Percentiles rank a stretch among this genome's conserved stretches.
phyloP scores from a whole-genome alignment of 176 grass and related monocot species.

The Zoysia pacifica region DNA sequence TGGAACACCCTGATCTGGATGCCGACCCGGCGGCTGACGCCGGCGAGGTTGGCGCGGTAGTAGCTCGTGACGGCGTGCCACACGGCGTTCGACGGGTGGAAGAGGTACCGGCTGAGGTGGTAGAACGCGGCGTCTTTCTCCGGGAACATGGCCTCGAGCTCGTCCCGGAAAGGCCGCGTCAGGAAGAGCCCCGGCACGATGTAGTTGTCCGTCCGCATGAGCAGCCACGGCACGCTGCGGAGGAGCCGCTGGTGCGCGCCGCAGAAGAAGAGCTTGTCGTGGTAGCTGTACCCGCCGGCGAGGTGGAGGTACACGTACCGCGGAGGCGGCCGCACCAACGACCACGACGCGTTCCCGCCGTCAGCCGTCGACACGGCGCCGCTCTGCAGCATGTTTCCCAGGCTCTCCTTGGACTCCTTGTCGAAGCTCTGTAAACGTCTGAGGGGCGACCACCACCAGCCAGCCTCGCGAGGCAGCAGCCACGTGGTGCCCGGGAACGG shows the following conservation, averaged over 20 bases:
- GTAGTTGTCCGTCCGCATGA: slow-evolving; percentile 59
- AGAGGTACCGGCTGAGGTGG: slow-evolving; percentile 63
- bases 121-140: slow-evolving; percentile 52
- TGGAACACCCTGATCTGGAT: slow-evolving; percentile 56
- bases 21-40: slow-evolving; percentile 40
- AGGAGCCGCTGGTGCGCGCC: slow-evolving; percentile 55
- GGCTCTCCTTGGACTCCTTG: slow-evolving; percentile 35
- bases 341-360: not conserved
- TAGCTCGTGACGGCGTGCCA: slow-evolving; percentile 53
- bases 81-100: slow-evolving; percentile 63
- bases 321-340: not conserved
- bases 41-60: slow-evolving; percentile 32
- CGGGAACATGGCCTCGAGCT: slow-evolving; percentile 59
- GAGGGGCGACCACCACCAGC: slow-evolving; percentile 33
- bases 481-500: slow-evolving; percentile 62
- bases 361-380: not conserved
- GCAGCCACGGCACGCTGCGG: slow-evolving; percentile 45
- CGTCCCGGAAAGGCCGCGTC: slow-evolving; percentile 26
- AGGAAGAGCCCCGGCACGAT: slow-evolving; percentile 65
- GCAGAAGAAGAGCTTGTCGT: slow-evolving; percentile 69
- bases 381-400: slow-evolving; percentile 59
- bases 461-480: slow-evolving; percentile 47
- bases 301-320: slow-evolving; percentile 51
- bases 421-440: slow-evolving; percentile 17
- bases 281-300: slow-evolving; percentile 21